Evolutionary conservation across 2,329 filamentous ascomycete genomes (phyloP).

Genomic region (Aspergillus sp.): DNA sequence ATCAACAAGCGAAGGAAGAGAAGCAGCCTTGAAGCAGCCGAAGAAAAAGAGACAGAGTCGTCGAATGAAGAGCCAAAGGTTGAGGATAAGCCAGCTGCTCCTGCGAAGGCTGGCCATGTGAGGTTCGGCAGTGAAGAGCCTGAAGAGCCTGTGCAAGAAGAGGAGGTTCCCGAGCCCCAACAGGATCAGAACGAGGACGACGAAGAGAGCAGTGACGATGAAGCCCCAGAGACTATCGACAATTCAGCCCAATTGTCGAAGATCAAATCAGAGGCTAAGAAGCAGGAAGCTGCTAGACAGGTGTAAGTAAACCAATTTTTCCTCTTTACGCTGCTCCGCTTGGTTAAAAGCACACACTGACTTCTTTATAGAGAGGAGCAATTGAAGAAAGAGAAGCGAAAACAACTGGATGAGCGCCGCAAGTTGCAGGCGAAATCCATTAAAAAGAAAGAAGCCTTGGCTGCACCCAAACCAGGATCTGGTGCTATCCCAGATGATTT

Average conservation of each 20-base stretch:
- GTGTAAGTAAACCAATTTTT: conserved; percentile 22
- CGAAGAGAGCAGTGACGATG: conserved; percentile 28
- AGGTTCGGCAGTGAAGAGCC: conserved; percentile 41
- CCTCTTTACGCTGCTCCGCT: not conserved
- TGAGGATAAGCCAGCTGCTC: conserved; percentile 10
- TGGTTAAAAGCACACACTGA: conserved; percentile 11
- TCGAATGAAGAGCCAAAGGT: conserved; percentile 8
- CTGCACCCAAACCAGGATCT: conserved; percentile 3
- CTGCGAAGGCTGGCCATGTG: conserved; percentile 25
- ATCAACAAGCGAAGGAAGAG: conserved; percentile 32
- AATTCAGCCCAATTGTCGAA: conserved; percentile 35
- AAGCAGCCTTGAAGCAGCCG: conserved; percentile 16
- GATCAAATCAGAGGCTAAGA: conserved; percentile 35
- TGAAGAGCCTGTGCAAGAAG: conserved; percentile 11
- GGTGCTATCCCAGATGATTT: conserved; percentile 25
- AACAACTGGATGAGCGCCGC: conserved; percentile 34
- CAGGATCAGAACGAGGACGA: conserved; percentile 15
- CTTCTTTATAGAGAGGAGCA: conserved; percentile 29
- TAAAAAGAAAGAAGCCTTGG: conserved; percentile 22
- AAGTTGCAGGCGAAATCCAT: conserved; percentile 34
- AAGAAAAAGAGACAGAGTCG: conserved; percentile 10
- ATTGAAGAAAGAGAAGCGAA: conserved; percentile 35
- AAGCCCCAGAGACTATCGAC: conserved; percentile 38
- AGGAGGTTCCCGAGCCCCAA: conserved; percentile 15
- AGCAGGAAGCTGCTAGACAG: conserved; percentile 32